These are phyloP conservation scores for Talaromyces sp. DNA, from an alignment of 2,329 filamentous ascomycete genomes.

Conservation along the genomic window DNA sequence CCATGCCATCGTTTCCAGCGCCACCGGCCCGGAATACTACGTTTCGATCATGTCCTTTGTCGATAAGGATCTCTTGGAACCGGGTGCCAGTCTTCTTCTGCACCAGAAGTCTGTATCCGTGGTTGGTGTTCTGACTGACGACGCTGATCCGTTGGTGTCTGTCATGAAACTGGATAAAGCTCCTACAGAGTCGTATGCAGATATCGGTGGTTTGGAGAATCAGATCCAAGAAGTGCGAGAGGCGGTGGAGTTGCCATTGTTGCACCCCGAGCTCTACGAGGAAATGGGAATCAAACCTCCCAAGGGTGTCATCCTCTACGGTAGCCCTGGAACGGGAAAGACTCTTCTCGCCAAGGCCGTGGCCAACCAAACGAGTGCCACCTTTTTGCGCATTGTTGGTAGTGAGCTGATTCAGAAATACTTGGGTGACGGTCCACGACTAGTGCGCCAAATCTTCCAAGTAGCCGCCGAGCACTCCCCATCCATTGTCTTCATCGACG, in stretches of 20 bases:
- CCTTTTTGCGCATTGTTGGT: slow-evolving; percentile 94
- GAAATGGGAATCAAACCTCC: slow-evolving; percentile 99
- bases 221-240: slow-evolving; percentile 98
- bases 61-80: slow-evolving; percentile 96
- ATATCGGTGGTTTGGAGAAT: slow-evolving; percentile 90
- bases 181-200: slow-evolving; percentile 94
- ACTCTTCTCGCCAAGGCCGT: slow-evolving; percentile 94
- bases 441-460: slow-evolving; percentile 87
- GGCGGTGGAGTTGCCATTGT: slow-evolving; percentile 88
- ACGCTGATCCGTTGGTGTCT: slow-evolving; percentile 89
- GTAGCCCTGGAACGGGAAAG: slow-evolving; percentile 94
- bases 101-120: slow-evolving; percentile 98
- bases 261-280: slow-evolving; percentile 96
- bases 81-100: slow-evolving; percentile 87
- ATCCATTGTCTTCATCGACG: slow-evolving; percentile 97
- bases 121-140: slow-evolving; percentile 93
- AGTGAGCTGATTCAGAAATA: slow-evolving; percentile 99
- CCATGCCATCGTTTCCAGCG: slow-evolving; percentile 96
- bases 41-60: slow-evolving; percentile 99
- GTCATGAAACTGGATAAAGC: slow-evolving; percentile 99
- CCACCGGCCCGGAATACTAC: slow-evolving; percentile 96
- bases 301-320: slow-evolving; percentile 98
- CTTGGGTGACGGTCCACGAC: slow-evolving; percentile 86
- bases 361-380: slow-evolving; percentile 97
- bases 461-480: slow-evolving; percentile 94